A percentile compares a stretch with the other conserved stretches of the same genome.
Evolutionary conservation across 2,329 filamentous ascomycete genomes (phyloP).

Genomic region (Chrysosphaeria jannelii): DNA sequence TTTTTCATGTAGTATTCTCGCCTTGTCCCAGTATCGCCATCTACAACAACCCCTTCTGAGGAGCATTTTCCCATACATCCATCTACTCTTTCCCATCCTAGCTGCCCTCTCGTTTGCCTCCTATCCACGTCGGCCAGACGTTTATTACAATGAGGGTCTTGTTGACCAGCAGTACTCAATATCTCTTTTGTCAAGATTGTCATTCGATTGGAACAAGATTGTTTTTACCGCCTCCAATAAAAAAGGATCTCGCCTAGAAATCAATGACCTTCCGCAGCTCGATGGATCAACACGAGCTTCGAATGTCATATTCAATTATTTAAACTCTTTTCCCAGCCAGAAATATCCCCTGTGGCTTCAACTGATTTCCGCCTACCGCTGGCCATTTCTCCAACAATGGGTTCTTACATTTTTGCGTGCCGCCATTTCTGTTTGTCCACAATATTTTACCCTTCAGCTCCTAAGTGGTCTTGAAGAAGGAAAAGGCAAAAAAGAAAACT

Average conservation of each 20-base stretch:
- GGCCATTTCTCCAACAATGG: constrained; percentile 9
- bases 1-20: no score
- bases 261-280: constrained; percentile 8
- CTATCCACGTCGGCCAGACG: constrained; percentile 9
- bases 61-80: no score
- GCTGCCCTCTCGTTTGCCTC: constrained; percentile 7
- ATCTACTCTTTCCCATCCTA: constrained; percentile 5
- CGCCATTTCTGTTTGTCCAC: constrained; percentile 8
- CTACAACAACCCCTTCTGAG: no score
- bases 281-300: constrained; percentile 8
- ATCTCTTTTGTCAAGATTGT: constrained; percentile 7
- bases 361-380: constrained; percentile 7
- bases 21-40: no score
- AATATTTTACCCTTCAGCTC: constrained; percentile 10
- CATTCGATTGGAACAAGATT: constrained; percentile 9
- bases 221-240: constrained; percentile 8
- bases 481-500: no score
- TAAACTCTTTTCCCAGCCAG: constrained; percentile 4
- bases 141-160: constrained; percentile 7
- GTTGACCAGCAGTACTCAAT: constrained; percentile 10
- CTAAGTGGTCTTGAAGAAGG: constrained; percentile 7
- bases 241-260: constrained; percentile 7
- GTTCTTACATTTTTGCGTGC: constrained; percentile 8
- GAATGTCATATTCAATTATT: constrained; percentile 5
- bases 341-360: constrained; percentile 8